Base-by-base conservation (phyloP, 768 basidiomycete species). In the Pholiota conissans region DNA sequence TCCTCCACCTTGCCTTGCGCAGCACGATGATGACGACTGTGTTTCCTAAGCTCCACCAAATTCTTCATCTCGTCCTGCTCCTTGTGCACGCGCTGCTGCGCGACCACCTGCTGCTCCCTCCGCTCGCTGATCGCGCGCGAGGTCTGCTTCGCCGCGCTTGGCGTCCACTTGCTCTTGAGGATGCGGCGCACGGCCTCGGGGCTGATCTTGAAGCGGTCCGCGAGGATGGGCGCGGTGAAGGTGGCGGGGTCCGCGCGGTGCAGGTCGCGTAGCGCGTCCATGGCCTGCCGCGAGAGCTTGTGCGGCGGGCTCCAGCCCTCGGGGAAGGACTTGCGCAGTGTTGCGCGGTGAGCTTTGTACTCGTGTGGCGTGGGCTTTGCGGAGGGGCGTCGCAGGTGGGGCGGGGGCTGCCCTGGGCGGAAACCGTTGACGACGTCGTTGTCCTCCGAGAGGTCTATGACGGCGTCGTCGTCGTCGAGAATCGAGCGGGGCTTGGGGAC, bases 131-230 rank as follows among this genome's bases (percentile, higher is more conserved):
- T 77, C 56, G 76, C 78, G 59, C 84, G 61, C 62, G 74, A 74
- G 24, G 74, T 71, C 62, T 77, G 77, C 72, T 79, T 77, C 72
- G 84, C 85, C 62, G 69, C 73, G 50, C 79, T 73, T 24, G 89
- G 86, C 67, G 79, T 76, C 84, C 88, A 93, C 61, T 77, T 84
- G 71, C 87, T 89, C 74, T 84, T 87, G 65, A 94, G 70, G 56
- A 95, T 91, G 65, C 93, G 76, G 59, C 87, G 76, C 34, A 93
- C 87, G 9, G 88, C 90, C 74, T 95, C 93, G 32, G 88, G 84
- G 63, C 86, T 89, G 68, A 93, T 84, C 68, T 78, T 85, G 73
- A 94, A 94, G 67, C 81, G 82, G 57, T 87, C 82, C 14, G 90
- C 86, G n/a, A 95, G 82, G 0, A 84, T 72, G 26, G 84, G 79